Base-by-base conservation (phyloP, 257 asterid genomes). In the Scutellaria barbata region DNA sequence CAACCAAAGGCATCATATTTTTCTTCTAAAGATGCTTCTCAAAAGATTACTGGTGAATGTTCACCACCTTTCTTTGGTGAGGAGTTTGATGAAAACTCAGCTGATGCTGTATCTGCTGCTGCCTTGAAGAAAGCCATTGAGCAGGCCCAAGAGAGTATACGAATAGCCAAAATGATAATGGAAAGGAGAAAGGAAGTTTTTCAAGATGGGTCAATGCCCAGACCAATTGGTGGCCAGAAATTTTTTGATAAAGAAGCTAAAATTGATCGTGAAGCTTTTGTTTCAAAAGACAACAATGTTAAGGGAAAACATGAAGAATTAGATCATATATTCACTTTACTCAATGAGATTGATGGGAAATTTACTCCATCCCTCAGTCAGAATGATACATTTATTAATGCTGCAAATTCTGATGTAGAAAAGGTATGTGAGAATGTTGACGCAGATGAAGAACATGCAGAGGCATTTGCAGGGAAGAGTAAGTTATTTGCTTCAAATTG, bases 71-170 rank as follows among this genome's bases (percentile, higher is more conserved):
- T 78, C 60, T 78, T 83, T 65, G 96, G 87, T 53, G 96, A 89
- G 84, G 97, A 93, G 63, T 76, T 85, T 46, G 98, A 93, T 62
- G 89, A 76, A 48, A 89, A 87, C 77, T 93, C 97, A 8, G 88
- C 71, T 71, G 98, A 96, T 73, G 94, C 92, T 80, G 81, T 74
- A 63, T 84, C 96, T 63, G 95, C 89, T 66, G 89, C 93, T 74
- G 90, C 92, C 60, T 79, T 90, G 84, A 93, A 85, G 80, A 86
- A 80, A 64, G 98, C 97, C 55, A 75, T 93, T 39, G 94, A 89
- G 75, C 89, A 89, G 80, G 98, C 97, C 75, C 94, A 93, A 79
- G 96, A 93, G 83, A 89, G 90, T 76, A 90, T 93, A 81, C 83
- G 96, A 80, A 69, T 89, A 42, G 96, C 96, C 33, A 89, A 89